A percentile compares a stretch with the other conserved stretches of the same genome.
These are phyloP conservation scores for Verbascum thapsus DNA, from an alignment of 257 asterid species.

Conservation along the genomic window DNA sequence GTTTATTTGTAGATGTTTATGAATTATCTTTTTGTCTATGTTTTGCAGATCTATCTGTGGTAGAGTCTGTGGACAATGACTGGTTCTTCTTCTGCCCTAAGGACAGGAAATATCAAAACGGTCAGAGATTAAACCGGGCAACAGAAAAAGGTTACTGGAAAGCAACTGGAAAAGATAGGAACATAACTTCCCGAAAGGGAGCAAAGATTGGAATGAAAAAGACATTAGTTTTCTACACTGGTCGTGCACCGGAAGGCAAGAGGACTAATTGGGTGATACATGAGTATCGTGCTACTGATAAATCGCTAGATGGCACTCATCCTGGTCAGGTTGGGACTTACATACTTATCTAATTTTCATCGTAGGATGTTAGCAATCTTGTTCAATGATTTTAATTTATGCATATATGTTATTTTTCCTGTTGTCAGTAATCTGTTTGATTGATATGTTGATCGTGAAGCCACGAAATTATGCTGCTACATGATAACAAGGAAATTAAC, in stretches of 20 bases:
- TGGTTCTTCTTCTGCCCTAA: slow-evolving; percentile 99
- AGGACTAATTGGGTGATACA: slow-evolving; percentile 96
- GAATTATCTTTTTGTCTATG: not conserved
- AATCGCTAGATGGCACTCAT: slow-evolving; percentile 85
- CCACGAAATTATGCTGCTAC: not conserved
- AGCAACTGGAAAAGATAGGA: slow-evolving; percentile 97
- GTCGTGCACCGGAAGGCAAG: slow-evolving; percentile 98
- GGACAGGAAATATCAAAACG: slow-evolving; percentile 95
- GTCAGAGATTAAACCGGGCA: slow-evolving; percentile 89
- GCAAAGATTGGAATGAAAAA: slow-evolving; percentile 87
- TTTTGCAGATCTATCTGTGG: slow-evolving; percentile 76
- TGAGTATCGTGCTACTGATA: slow-evolving; percentile 89
- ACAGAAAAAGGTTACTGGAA: slow-evolving; percentile 93
- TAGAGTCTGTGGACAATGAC: slow-evolving; percentile 78
- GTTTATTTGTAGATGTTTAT: slow-evolving; percentile 7
- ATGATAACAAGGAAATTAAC: not conserved
- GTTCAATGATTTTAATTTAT: not conserved
- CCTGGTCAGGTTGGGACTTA: slow-evolving; percentile 80
- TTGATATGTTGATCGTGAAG: not conserved
- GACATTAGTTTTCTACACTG: slow-evolving; percentile 81
- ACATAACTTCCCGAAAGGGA: slow-evolving; percentile 69
- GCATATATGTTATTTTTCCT: not conserved
- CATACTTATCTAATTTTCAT: not conserved
- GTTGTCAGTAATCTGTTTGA: slow-evolving; percentile 2
- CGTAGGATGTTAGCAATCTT: not conserved